These are phyloP conservation scores for Moricandia moricandioides DNA, from an alignment of 345 rosid genomes.

Conservation along the genomic window DNA sequence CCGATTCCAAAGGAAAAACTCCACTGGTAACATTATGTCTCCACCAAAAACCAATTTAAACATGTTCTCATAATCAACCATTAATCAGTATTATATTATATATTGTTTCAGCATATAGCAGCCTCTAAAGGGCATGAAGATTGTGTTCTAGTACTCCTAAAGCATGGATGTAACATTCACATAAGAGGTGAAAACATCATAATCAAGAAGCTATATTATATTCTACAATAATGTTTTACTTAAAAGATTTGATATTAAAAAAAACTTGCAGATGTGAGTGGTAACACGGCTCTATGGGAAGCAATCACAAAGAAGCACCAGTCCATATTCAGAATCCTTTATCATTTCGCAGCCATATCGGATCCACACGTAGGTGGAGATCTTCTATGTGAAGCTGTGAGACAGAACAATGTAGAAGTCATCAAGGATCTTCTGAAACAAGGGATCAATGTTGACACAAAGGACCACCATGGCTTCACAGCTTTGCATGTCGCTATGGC, in stretches of 20 bases:
- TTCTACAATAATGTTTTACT: not conserved
- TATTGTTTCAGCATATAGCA: slow-evolving; percentile 72
- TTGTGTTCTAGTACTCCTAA: slow-evolving; percentile 67
- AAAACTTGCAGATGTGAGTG: slow-evolving; percentile 51
- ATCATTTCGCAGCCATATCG: slow-evolving; percentile 56
- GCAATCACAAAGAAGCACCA: slow-evolving; percentile 62
- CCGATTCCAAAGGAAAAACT: slow-evolving; percentile 68
- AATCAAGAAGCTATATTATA: not conserved
- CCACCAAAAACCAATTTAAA: not conserved
- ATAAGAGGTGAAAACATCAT: slow-evolving; percentile 49
- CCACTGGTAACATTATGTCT: slow-evolving; percentile 51
- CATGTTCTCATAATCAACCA: not conserved
- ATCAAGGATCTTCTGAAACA: slow-evolving; percentile 61
- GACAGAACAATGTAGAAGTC: slow-evolving; percentile 50
- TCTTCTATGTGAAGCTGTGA: slow-evolving; percentile 75
- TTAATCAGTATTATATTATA: not conserved
- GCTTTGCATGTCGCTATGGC: slow-evolving; percentile 64
- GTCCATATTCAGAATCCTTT: slow-evolving; percentile 59
- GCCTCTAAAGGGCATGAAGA: slow-evolving; percentile 86
- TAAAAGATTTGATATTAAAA: too few species aligned
- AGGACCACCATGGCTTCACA: slow-evolving; percentile 56
- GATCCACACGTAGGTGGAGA: slow-evolving; percentile 65
- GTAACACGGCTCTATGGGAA: slow-evolving; percentile 79
- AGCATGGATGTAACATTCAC: slow-evolving; percentile 73
- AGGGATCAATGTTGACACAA: slow-evolving; percentile 53